These are phyloP conservation scores for Aspergillus neotritici DNA, from an alignment of 2,329 filamentous ascomycete genomes.

Conservation along the genomic window DNA sequence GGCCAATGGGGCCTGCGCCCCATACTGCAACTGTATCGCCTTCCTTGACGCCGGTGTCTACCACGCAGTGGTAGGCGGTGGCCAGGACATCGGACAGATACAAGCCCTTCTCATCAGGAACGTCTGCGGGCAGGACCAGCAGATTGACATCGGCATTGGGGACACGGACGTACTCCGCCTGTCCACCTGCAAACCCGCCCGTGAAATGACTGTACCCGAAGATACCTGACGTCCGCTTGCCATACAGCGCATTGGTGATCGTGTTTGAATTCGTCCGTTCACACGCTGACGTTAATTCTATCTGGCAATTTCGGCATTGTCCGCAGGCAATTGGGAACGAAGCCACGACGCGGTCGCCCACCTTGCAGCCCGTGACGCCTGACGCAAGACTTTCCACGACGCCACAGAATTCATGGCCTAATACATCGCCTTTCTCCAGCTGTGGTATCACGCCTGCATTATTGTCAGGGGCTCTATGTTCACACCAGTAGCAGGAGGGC, in stretches of 20 bases:
- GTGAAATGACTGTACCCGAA: slow-evolving; percentile 72
- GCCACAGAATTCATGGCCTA: slow-evolving; percentile 56
- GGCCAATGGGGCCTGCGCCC: slow-evolving; percentile 81
- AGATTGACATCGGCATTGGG: slow-evolving; percentile 77
- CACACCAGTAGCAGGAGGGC: not conserved
- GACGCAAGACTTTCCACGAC: slow-evolving; percentile 52
- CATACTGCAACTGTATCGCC: slow-evolving; percentile 76
- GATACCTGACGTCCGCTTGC: slow-evolving; percentile 64
- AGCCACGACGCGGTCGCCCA: slow-evolving; percentile 69
- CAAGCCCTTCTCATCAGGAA: slow-evolving; percentile 78
- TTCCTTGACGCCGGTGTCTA: slow-evolving; percentile 74
- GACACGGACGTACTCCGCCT: slow-evolving; percentile 80
- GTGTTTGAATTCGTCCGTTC: slow-evolving; percentile 73
- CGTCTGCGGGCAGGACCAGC: slow-evolving; percentile 67
- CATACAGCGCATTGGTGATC: slow-evolving; percentile 69
- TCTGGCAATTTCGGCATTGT: slow-evolving; percentile 68
- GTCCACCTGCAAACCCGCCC: slow-evolving; percentile 79
- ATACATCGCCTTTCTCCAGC: slow-evolving; percentile 59
- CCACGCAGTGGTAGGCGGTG: slow-evolving; percentile 75
- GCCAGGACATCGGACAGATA: slow-evolving; percentile 75
- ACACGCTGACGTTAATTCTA: slow-evolving; percentile 74
- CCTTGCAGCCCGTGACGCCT: slow-evolving; percentile 48
- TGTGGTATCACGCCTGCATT: slow-evolving; percentile 48
- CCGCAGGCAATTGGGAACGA: slow-evolving; percentile 75
- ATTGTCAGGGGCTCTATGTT: not conserved